A percentile compares a stretch with the other conserved stretches of the same genome.
Conservation (phyloP, 345 rosid species). For the Aurinia saxatilis region DNA sequence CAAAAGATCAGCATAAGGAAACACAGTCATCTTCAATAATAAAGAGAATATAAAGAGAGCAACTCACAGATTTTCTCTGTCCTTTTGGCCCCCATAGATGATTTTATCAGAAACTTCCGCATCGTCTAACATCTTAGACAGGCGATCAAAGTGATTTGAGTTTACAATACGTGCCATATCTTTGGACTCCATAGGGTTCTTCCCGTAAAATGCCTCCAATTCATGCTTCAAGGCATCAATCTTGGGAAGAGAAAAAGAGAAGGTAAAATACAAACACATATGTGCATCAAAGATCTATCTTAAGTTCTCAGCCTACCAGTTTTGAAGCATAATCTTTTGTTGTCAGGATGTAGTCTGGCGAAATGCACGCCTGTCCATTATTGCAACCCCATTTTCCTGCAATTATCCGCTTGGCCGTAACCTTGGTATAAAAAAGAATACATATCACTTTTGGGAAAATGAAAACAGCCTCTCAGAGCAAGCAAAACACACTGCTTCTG, state of each 20-base stretch:
- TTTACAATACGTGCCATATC: slow-evolving; percentile 83
- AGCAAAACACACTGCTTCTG: neutral
- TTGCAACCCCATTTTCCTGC: slow-evolving; percentile 89
- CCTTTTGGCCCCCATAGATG: slow-evolving; percentile 73
- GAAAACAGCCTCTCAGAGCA: neutral
- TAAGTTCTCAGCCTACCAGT: slow-evolving; percentile 48
- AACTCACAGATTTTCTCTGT: slow-evolving; percentile 64
- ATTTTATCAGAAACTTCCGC: slow-evolving; percentile 76
- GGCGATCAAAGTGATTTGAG: slow-evolving; percentile 67
- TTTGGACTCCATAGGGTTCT: slow-evolving; percentile 67
- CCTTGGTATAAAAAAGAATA: slow-evolving; percentile 36
- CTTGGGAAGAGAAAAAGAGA: slow-evolving; percentile 35
- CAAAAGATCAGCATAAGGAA: neutral
- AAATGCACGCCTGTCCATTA: slow-evolving; percentile 87
- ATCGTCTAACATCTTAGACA: slow-evolving; percentile 74
- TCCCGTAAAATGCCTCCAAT: slow-evolving; percentile 66
- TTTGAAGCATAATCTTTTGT: slow-evolving; percentile 62
- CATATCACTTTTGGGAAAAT: neutral
- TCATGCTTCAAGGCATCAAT: slow-evolving; percentile 54
- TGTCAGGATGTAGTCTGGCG: slow-evolving; percentile 80
- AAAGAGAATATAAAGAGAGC: neutral
- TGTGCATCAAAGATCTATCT: neutral
- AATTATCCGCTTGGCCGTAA: slow-evolving; percentile 71
- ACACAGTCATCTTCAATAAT: neutral
- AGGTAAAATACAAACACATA: neutral